phyloP scores from a whole-genome alignment of 2,329 filamentous ascomycete species.

The Penicillium palitans region DNA sequence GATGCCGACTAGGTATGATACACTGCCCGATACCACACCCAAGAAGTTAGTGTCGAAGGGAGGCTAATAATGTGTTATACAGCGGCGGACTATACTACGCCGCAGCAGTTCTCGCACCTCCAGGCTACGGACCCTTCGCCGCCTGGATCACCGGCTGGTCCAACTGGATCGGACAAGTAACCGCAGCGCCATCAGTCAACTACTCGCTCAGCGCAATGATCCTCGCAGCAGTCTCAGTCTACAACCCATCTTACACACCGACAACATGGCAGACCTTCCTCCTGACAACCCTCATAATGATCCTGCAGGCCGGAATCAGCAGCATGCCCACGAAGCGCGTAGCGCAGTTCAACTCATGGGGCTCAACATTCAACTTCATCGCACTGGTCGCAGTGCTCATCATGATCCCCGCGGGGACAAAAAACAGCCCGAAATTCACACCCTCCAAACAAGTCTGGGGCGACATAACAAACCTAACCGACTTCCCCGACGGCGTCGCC shows the following conservation, averaged over 20 bases:
- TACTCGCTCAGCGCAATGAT: constrained; percentile 70
- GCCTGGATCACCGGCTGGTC: constrained; percentile 71
- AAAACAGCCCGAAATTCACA: constrained; percentile 59
- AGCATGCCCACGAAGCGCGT: constrained; percentile 71
- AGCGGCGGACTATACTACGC: constrained; percentile 73
- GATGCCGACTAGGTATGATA: constrained; percentile 63
- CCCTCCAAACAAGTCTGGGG: constrained; percentile 63
- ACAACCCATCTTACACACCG: constrained; percentile 64
- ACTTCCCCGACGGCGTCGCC: constrained; percentile 66
- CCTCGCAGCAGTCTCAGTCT: constrained; percentile 68
- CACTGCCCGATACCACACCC: no score
- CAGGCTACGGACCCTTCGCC: constrained; percentile 65
- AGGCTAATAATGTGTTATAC: constrained; percentile 1
- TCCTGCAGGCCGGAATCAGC: constrained; percentile 66
- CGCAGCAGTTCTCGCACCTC: constrained; percentile 67
- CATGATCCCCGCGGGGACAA: constrained; percentile 64
- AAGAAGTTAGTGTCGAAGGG: background rate
- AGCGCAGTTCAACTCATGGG: constrained; percentile 67
- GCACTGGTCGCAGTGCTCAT: constrained; percentile 67
- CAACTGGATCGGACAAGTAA: constrained; percentile 69
- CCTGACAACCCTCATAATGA: constrained; percentile 65
- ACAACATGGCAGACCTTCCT: constrained; percentile 68
- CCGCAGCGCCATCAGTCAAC: constrained; percentile 65
- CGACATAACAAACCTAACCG: constrained; percentile 64
- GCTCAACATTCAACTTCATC: constrained; percentile 70